These are phyloP conservation scores for Litsea cubeba DNA, from an alignment of 164 flowering plant species.

Conservation along the genomic window DNA sequence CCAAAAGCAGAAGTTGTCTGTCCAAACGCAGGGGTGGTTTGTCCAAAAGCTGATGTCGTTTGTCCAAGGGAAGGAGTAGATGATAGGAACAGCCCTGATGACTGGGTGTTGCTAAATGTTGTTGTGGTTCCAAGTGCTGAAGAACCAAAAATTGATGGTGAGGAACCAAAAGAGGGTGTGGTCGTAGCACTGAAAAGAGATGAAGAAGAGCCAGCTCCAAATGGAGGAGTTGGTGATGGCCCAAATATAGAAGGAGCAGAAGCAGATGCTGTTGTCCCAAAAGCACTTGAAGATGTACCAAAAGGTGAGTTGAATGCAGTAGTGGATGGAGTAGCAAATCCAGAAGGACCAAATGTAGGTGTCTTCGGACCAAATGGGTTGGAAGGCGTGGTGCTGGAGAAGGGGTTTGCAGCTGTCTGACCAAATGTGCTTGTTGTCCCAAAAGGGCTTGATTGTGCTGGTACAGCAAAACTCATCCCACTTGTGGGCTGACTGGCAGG, in stretches of 20 bases:
- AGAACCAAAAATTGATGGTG: slow-evolving; percentile 56
- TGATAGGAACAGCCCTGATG: slow-evolving; percentile 68
- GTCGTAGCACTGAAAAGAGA: slow-evolving; percentile 50
- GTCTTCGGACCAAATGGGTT: slow-evolving; percentile 64
- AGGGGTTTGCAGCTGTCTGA: slow-evolving; percentile 55
- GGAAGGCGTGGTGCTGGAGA: slow-evolving; percentile 47
- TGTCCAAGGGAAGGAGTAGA: slow-evolving; percentile 60
- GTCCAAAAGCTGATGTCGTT: slow-evolving; percentile 54
- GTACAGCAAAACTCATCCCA: slow-evolving; percentile 38
- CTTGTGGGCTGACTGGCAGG: slow-evolving; percentile 62
- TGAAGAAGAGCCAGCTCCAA: slow-evolving; percentile 47
- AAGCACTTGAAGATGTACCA: slow-evolving; percentile 44
- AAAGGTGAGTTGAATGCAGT: slow-evolving; percentile 57
- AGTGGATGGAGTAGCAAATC: slow-evolving; percentile 49
- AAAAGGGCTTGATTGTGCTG: slow-evolving; percentile 48
- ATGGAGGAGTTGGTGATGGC: slow-evolving; percentile 39
- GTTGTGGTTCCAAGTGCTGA: slow-evolving; percentile 47
- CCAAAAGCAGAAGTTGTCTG: slow-evolving; percentile 50
- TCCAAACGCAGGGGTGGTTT: slow-evolving; percentile 45
- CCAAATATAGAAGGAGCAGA: slow-evolving; percentile 48
- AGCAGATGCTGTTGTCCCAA: slow-evolving; percentile 50
- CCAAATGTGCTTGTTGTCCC: slow-evolving; percentile 48
- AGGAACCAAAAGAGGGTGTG: slow-evolving; percentile 46
- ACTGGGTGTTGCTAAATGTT: slow-evolving; percentile 65
- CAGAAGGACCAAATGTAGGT: slow-evolving; percentile 34